A percentile compares a stretch with the other conserved stretches of the same genome.
phyloP scores from a whole-genome alignment of 306 rosid genomes.

The Castanea crenata region DNA sequence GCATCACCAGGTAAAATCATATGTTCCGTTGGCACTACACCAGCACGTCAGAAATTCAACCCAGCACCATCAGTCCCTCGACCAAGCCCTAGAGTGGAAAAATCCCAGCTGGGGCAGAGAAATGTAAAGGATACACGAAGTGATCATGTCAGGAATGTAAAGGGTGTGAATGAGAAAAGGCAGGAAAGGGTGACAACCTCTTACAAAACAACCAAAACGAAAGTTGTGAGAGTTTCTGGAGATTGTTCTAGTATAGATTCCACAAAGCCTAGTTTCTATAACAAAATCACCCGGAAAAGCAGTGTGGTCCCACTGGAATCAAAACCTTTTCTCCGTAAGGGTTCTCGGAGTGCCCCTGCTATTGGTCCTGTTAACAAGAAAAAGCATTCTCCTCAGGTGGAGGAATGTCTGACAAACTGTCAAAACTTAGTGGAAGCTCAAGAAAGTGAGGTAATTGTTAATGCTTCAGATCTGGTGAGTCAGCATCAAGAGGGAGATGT shows the following conservation, averaged over 20 bases:
- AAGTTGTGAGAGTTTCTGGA: constrained; percentile 45
- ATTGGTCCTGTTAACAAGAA: constrained; percentile 52
- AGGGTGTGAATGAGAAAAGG: constrained; percentile 55
- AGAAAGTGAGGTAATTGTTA: constrained; percentile 46
- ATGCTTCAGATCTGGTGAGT: constrained; percentile 49
- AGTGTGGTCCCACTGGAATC: constrained; percentile 93
- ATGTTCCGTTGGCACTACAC: constrained; percentile 59
- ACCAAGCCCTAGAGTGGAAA: constrained; percentile 50
- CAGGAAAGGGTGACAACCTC: constrained; percentile 45
- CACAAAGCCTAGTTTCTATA: constrained; percentile 47
- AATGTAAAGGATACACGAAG: constrained; percentile 55
- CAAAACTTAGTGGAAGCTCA: constrained; percentile 44
- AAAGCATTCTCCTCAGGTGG: constrained; percentile 47
- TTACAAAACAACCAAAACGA: constrained; percentile 52
- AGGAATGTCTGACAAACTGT: constrained; percentile 42
- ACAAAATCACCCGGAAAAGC: constrained; percentile 83
- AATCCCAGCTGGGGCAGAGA: constrained; percentile 48
- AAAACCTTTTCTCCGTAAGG: constrained; percentile 83
- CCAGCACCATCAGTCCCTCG: constrained; percentile 46
- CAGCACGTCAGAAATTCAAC: constrained; percentile 51
- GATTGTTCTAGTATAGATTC: constrained; percentile 45
- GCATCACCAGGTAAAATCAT: constrained; percentile 55
- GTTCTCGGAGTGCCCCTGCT: constrained; percentile 58
- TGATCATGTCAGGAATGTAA: constrained; percentile 38
- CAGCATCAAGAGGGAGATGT: constrained; percentile 50